Evolutionary conservation across 2,329 filamentous ascomycete species (phyloP).

Genomic region (Fusarium sp.): DNA sequence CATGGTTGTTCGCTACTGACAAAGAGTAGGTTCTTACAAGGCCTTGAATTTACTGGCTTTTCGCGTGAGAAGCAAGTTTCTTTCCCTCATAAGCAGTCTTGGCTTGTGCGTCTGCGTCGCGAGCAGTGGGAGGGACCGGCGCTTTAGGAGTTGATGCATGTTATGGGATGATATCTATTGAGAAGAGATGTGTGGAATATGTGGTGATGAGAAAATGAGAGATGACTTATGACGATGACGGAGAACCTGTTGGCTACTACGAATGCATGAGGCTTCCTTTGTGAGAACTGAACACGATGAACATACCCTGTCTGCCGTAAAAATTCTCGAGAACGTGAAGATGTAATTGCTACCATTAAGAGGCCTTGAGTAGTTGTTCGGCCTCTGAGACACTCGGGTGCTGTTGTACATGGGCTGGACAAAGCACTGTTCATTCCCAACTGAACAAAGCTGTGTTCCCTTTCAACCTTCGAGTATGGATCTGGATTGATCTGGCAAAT

Average conservation of each 20-base stretch:
- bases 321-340: not conserved
- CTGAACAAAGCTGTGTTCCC: not conserved
- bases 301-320: not conserved
- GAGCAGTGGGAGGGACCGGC: conserved; percentile 84
- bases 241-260: not conserved
- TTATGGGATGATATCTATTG: not conserved
- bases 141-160: conserved; percentile 56
- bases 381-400: too few relatives aligned
- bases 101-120: conserved; percentile 83
- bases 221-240: conserved; percentile 31
- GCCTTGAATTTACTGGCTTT: conserved; percentile 83
- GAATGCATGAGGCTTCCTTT: not conserved
- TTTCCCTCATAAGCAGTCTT: conserved; percentile 94
- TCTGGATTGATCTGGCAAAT: rapidly evolving
- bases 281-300: not conserved
- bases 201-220: conserved; percentile 31
- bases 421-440: not conserved
- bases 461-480: not conserved
- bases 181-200: not conserved
- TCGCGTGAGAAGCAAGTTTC: conserved; percentile 87
- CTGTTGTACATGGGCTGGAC: not conserved
- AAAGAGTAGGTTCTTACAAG: conserved; percentile 60
- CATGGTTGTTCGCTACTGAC: not conserved
- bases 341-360: not conserved
- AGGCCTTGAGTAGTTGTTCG: not conserved